These are phyloP conservation scores for Penicillium psychrofluorescens DNA, from an alignment of 495 filamentous ascomycete genomes.

Conservation along the genomic window DNA sequence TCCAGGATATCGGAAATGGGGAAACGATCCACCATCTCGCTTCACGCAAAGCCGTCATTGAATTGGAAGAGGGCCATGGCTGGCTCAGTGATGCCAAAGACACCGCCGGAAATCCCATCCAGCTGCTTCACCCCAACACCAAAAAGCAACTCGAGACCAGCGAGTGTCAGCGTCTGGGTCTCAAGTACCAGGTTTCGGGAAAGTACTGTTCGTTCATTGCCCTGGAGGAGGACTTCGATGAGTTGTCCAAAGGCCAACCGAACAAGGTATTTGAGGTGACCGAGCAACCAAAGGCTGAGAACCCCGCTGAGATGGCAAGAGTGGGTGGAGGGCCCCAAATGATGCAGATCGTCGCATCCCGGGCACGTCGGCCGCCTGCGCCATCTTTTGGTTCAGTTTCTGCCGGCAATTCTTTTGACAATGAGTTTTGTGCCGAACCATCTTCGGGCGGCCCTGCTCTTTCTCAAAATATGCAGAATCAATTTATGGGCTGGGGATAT, in stretches of 20 bases:
- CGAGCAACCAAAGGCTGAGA: too few relatives aligned
- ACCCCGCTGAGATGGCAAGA: too few relatives aligned
- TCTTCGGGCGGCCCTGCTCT: too few relatives aligned
- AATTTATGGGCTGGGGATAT: too few relatives aligned
- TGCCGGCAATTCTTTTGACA: too few relatives aligned
- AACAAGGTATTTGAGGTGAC: background rate
- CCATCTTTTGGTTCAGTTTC: too few relatives aligned
- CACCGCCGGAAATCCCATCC: slow-evolving; percentile 34
- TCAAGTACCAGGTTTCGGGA: slow-evolving; percentile 55
- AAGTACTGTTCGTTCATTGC: slow-evolving; percentile 70
- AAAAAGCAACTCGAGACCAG: slow-evolving; percentile 49
- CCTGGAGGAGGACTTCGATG: slow-evolving; percentile 36
- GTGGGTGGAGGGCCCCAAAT: too few relatives aligned
- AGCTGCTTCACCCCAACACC: slow-evolving; percentile 36
- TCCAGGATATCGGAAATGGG: slow-evolving; percentile 38
- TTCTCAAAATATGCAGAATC: too few relatives aligned
- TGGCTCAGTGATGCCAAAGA: slow-evolving; percentile 52
- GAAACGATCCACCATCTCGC: slow-evolving; percentile 64
- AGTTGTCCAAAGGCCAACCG: background rate
- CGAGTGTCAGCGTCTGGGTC: slow-evolving; percentile 57
- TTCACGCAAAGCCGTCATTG: slow-evolving; percentile 56
- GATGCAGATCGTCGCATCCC: too few relatives aligned
- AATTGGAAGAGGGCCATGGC: slow-evolving; percentile 61
- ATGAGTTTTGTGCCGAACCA: too few relatives aligned
- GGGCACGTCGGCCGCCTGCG: too few relatives aligned